Percentiles rank a stretch among this genome's conserved stretches.
These are phyloP conservation scores for Aspergillus bombycis DNA, from an alignment of 2,329 filamentous ascomycete genomes.

Conservation along the genomic window DNA sequence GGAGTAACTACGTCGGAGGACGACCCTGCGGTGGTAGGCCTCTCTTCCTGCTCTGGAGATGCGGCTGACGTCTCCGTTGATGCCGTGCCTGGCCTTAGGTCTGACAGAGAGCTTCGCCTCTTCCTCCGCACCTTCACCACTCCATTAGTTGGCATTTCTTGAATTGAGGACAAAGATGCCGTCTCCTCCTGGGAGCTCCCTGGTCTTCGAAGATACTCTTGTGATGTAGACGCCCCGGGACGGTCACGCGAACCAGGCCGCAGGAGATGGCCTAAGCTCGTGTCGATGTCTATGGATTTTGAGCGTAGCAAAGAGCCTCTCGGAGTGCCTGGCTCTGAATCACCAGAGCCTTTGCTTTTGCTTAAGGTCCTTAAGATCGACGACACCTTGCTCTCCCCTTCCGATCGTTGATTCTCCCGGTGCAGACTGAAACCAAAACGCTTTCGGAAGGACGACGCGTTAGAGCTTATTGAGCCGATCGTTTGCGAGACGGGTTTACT, in stretches of 20 bases:
- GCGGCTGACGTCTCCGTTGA: conserved; percentile 54
- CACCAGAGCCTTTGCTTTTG: conserved; percentile 69
- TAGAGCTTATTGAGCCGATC: conserved; percentile 78
- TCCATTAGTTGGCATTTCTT: conserved; percentile 52
- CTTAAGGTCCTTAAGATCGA: conserved; percentile 88
- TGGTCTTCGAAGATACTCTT: conserved; percentile 48
- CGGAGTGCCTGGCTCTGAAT: conserved; percentile 69
- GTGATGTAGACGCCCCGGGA: conserved; percentile 54
- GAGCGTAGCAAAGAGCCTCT: conserved; percentile 70
- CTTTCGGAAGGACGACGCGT: conserved; percentile 80
- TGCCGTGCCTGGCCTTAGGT: conserved; percentile 72
- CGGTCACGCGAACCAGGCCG: conserved; percentile 61
- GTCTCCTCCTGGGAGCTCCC: conserved; percentile 52
- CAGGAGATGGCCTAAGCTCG: conserved; percentile 48
- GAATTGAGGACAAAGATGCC: conserved; percentile 53
- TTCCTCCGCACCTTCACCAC: conserved; percentile 65
- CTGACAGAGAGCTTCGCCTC: conserved; percentile 87
- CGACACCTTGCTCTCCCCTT: conserved; percentile 68
- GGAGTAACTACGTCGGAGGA: conserved; percentile 33
- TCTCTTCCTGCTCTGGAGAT: conserved; percentile 38
- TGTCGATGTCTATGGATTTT: conserved; percentile 75
- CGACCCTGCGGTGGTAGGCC: conserved; percentile 39
- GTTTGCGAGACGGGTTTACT: conserved; percentile 64
- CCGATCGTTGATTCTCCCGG: conserved; percentile 76
- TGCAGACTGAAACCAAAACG: conserved; percentile 82